These are phyloP conservation scores for Monilinia fructigena DNA, from an alignment of 2,329 filamentous ascomycete genomes.

Conservation along the genomic window DNA sequence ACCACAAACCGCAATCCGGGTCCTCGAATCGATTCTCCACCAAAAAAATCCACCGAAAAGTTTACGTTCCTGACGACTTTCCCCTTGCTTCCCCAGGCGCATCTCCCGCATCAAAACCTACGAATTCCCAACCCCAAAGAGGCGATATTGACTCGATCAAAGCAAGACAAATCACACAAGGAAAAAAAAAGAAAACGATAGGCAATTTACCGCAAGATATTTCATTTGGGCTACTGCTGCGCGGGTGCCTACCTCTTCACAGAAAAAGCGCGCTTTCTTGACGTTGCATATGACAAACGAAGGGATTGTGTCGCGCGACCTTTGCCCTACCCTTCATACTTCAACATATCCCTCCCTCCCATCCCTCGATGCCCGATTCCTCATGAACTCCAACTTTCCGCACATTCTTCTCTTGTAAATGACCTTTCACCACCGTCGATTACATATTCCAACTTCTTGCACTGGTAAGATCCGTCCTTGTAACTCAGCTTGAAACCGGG, in stretches of 20 bases:
- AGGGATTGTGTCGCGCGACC: conserved; percentile 41
- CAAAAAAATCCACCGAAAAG: conserved; percentile 21
- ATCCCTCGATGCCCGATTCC: conserved; percentile 38
- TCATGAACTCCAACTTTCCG: conserved; percentile 33
- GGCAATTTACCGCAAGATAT: conserved; percentile 30
- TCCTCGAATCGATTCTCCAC: conserved; percentile 24
- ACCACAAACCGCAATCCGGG: conserved; percentile 22
- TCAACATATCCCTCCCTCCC: conserved; percentile 35
- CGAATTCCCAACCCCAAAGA: conserved; percentile 26
- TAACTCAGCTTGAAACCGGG: conserved; percentile 32
- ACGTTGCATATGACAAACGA: conserved; percentile 42
- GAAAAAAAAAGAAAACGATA: background rate
- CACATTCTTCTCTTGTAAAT: conserved; percentile 39
- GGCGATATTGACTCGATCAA: conserved; percentile 31
- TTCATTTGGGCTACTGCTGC: conserved; percentile 28
- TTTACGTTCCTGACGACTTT: conserved; percentile 33
- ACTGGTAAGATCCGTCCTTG: conserved; percentile 36
- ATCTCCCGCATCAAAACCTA: conserved; percentile 27
- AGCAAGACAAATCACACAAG: conserved; percentile 29
- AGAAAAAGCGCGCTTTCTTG: conserved; percentile 34
- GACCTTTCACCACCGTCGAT: conserved; percentile 36
- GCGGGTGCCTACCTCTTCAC: conserved; percentile 39
- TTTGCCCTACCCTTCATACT: conserved; percentile 36
- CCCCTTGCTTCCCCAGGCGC: conserved; percentile 35
- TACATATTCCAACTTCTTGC: conserved; percentile 38